Conservation (phyloP, 495 filamentous ascomycete genomes). For the Talaromyces stipitatus region DNA sequence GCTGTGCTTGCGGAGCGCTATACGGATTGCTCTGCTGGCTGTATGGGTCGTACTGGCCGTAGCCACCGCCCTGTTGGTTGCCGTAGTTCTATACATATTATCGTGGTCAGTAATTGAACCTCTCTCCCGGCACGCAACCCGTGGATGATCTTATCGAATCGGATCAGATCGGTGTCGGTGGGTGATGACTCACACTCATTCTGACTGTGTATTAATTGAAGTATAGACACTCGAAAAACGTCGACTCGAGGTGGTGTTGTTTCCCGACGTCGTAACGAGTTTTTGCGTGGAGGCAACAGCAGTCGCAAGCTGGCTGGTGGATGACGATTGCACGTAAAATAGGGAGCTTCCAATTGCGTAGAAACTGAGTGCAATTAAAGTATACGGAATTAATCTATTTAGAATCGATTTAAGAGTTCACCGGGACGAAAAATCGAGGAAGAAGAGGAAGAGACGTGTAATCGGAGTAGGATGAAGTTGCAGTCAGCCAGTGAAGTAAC, state of each 20-base stretch:
- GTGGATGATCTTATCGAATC: background rate
- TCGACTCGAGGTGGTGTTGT: background rate
- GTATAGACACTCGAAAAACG: background rate
- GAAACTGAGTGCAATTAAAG: background rate
- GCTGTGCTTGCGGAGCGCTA: conserved; percentile 32
- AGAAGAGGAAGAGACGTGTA: background rate
- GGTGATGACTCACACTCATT: background rate
- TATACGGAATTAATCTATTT: background rate
- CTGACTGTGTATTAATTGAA: background rate
- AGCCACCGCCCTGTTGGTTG: conserved; percentile 33
- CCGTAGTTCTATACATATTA: conserved; percentile 25
- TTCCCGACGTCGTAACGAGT: background rate
- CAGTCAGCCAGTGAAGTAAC: background rate
- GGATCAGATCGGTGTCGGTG: background rate
- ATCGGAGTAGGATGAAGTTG: background rate
- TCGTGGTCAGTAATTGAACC: background rate
- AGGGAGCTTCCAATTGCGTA: background rate
- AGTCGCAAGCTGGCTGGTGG: background rate
- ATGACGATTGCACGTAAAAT: background rate
- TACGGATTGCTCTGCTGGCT: conserved; percentile 40
- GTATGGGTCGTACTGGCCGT: conserved; percentile 60
- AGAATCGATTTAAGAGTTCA: background rate
- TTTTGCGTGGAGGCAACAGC: background rate
- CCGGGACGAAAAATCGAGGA: background rate
- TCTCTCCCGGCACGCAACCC: background rate